phyloP scores from a whole-genome alignment of 1,284 basidiomycete species.

The Ustilago bromivora region DNA sequence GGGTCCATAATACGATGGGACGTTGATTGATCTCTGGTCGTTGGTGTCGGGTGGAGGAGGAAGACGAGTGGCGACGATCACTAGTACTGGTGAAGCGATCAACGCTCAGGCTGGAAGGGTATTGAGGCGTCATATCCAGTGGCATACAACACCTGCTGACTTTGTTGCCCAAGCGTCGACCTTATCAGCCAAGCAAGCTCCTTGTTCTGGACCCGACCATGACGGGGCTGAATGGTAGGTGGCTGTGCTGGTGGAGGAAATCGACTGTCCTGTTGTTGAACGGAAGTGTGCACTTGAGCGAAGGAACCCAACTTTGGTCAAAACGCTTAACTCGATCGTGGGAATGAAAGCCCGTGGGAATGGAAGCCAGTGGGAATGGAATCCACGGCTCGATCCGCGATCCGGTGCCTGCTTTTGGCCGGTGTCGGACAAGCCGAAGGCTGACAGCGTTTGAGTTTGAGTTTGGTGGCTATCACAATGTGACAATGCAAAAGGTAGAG shows the following conservation, averaged over 20 bases:
- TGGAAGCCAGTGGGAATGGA: too few species aligned
- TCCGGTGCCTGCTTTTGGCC: too few species aligned
- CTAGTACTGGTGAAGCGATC: slow-evolving; percentile 46
- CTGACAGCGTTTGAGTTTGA: too few species aligned
- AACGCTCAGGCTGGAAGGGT: slow-evolving; percentile 38
- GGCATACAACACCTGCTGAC: neutral
- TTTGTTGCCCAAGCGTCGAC: neutral
- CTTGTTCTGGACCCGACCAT: neutral
- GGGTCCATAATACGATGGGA: slow-evolving; percentile 62
- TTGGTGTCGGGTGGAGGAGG: slow-evolving; percentile 35
- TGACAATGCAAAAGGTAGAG: neutral
- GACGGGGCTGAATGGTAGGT: neutral
- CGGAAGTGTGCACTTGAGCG: too few species aligned
- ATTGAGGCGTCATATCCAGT: slow-evolving; percentile 15
- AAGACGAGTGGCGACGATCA: slow-evolving; percentile 49
- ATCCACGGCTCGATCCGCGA: neutral
- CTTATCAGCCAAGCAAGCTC: neutral
- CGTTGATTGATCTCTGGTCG: slow-evolving; percentile 51
- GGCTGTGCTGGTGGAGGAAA: neutral
- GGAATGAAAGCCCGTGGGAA: too few species aligned
- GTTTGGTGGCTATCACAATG: too few species aligned
- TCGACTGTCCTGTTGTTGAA: too few species aligned
- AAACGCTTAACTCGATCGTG: too few species aligned
- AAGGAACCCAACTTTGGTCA: too few species aligned
- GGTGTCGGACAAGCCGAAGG: neutral